phyloP scores from a whole-genome alignment of 371 early-diverging fungal species.

The Smittium culicis region DNA sequence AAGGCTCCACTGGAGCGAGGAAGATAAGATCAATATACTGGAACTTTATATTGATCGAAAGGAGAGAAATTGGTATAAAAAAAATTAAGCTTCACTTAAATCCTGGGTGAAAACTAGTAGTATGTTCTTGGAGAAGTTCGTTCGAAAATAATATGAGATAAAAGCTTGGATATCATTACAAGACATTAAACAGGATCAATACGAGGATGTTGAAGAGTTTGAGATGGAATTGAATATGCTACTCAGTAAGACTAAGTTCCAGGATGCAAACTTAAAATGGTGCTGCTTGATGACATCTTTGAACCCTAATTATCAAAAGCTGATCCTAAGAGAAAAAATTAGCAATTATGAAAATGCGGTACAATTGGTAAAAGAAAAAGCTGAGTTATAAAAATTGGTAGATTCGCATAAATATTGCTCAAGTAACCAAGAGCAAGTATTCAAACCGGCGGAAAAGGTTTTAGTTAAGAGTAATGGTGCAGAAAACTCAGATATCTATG shows the following conservation, averaged over 20 bases:
- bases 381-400: slow-evolving; percentile 5
- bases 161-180: slow-evolving; percentile 1
- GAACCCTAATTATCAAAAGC: slow-evolving; percentile 4
- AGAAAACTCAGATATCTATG: slow-evolving; percentile 1
- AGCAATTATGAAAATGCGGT: not conserved
- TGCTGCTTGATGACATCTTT: not conserved
- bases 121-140: not conserved
- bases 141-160: not conserved
- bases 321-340: slow-evolving; percentile 4
- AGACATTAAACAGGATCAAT: not conserved
- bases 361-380: not conserved
- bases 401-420: not conserved
- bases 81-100: not conserved
- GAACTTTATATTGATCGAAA: slow-evolving; percentile 5
- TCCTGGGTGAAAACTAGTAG: not conserved
- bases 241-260: not conserved
- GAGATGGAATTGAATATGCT: not conserved
- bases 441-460: not conserved
- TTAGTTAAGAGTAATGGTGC: not conserved
- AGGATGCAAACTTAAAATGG: not conserved
- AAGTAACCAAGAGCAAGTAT: not conserved
- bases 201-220: slow-evolving; percentile 3
- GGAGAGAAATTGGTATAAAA: not conserved
- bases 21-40: not conserved
- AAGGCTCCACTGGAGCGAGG: not conserved